Conservation (phyloP, 768 basidiomycete genomes). For the Hygrocybe punicea region DNA sequence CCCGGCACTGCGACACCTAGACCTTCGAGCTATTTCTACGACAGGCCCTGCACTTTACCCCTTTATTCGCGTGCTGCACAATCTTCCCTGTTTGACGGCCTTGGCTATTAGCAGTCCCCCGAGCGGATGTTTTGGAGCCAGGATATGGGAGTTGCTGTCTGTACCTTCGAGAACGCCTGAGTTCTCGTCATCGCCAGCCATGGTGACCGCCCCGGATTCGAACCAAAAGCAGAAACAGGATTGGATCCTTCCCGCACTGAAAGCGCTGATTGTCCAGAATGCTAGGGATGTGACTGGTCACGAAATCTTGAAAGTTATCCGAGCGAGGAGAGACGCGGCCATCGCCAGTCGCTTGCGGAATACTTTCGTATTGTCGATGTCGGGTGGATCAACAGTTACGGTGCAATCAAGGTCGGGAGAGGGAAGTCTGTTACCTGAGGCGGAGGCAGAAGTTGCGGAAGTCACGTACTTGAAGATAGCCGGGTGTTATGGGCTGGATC, state of each 20-base stretch:
- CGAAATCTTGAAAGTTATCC: slow-evolving; percentile 4
- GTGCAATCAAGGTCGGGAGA: neutral
- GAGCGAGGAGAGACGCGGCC: neutral
- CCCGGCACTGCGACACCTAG: slow-evolving; percentile 6
- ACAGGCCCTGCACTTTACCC: slow-evolving; percentile 5
- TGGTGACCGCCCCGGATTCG: neutral
- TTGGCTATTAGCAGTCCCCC: slow-evolving; percentile 5
- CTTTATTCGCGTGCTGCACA: slow-evolving; percentile 5
- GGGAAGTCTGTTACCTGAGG: neutral
- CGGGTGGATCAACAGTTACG: neutral
- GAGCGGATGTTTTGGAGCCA: slow-evolving; percentile 3
- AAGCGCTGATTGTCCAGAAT: slow-evolving; percentile 5
- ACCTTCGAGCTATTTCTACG: slow-evolving; percentile 2
- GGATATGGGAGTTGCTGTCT: slow-evolving; percentile 4
- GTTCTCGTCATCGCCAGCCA: neutral
- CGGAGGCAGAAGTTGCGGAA: slow-evolving; percentile 2
- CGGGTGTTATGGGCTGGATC: slow-evolving; percentile 6
- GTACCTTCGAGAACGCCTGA: neutral
- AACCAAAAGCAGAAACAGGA: neutral
- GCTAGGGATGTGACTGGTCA: slow-evolving; percentile 7
- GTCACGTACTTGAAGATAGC: slow-evolving; percentile 5
- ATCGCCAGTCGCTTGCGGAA: neutral
- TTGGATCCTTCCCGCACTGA: slow-evolving; percentile 4
- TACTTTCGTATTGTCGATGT: neutral
- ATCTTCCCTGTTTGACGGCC: neutral